Conservation (phyloP, 306 rosid genomes). For the Cyclanthera cordifolia region DNA sequence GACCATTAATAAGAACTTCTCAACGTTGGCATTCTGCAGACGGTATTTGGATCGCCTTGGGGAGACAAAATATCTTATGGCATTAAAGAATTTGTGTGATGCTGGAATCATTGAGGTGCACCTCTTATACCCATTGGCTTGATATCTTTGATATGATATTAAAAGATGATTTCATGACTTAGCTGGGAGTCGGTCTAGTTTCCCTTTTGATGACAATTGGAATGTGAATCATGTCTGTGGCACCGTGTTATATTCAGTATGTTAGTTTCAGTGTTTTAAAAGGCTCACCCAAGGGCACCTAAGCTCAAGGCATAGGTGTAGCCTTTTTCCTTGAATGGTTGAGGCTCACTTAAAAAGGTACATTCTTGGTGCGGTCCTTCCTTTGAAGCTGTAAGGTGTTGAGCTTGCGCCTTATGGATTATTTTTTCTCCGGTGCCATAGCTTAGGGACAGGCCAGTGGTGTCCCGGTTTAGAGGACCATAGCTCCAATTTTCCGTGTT, state of each 20-base stretch:
- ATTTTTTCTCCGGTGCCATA: too few species aligned
- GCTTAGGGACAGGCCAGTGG: too few species aligned
- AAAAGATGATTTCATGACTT: background rate
- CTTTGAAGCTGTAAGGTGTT: too few species aligned
- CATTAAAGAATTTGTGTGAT: conserved; percentile 79
- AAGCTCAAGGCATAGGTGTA: too few species aligned
- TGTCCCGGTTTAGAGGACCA: too few species aligned
- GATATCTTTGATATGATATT: background rate
- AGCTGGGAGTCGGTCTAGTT: background rate
- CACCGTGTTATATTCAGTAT: background rate
- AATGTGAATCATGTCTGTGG: background rate
- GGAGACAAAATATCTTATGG: conserved; percentile 93
- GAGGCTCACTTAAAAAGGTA: too few species aligned
- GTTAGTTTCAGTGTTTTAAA: background rate
- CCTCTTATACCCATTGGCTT: background rate
- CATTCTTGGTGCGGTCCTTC: too few species aligned
- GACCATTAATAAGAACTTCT: conserved; percentile 79
- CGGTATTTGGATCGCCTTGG: conserved; percentile 90
- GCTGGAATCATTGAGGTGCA: conserved; percentile 79
- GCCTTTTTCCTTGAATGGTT: too few species aligned
- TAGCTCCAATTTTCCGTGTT: too few species aligned
- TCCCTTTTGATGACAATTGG: background rate
- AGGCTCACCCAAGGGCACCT: too few species aligned
- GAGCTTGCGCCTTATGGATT: too few species aligned
- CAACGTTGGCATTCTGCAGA: conserved; percentile 86